Conservation (phyloP, 2,329 filamentous ascomycete species). For the Chrysosporium queenslandicum region DNA sequence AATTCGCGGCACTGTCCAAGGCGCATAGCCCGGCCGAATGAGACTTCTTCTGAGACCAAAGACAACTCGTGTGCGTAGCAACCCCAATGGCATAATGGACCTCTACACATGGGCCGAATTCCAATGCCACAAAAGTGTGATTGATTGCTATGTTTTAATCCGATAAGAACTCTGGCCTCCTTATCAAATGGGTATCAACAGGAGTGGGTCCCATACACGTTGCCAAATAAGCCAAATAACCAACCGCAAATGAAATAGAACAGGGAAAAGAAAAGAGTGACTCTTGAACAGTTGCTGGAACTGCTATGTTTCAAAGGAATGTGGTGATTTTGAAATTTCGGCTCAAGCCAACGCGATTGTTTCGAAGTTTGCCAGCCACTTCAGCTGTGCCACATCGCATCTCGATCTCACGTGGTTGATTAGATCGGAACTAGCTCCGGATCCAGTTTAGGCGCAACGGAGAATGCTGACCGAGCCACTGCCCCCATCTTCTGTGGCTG, state of each 20-base stretch:
- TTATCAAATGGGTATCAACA: not conserved
- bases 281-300: not conserved
- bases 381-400: not conserved
- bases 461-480: not conserved
- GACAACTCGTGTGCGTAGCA: conserved; percentile 2
- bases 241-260: not conserved
- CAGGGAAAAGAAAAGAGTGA: conserved; percentile 5
- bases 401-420: conserved; percentile 4
- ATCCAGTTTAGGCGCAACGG: not conserved
- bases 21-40: conserved; percentile 8
- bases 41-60: conserved; percentile 8
- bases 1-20: conserved; percentile 1
- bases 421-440: not conserved
- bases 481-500: not conserved
- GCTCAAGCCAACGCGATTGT: not conserved
- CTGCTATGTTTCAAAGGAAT: not conserved
- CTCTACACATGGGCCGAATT: not conserved
- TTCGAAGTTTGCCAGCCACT: not conserved
- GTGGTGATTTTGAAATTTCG: not conserved
- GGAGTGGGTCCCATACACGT: not conserved
- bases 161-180: not conserved
- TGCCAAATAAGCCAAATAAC: not conserved
- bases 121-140: not conserved
- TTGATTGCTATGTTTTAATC: not conserved
- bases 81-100: conserved; percentile 8